Base-by-base conservation (phyloP, 768 basidiomycete genomes). In the Mycena pura region DNA sequence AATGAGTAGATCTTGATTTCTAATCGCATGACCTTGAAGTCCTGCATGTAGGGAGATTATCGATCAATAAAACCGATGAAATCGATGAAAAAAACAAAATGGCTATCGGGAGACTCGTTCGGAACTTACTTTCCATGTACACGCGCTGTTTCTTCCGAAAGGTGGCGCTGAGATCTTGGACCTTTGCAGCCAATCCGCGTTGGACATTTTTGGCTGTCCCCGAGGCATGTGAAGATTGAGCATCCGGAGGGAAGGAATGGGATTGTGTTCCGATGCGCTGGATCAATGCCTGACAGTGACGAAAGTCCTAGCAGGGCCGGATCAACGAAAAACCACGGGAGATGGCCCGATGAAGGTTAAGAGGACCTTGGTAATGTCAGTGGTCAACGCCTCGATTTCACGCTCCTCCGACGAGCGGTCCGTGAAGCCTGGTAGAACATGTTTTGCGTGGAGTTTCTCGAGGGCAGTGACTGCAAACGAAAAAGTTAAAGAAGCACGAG, bases 141-240 rank as follows among this genome's bases (percentile, higher is more conserved):
- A 96, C 92, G 60, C 94, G 89, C 77, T 99, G 97, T 80, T 96
- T 99, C 82, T 97, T 98, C 63, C 97, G 86, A 73, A 99, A 98
- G 13, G 88, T 81, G 21, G 90, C 91, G 69, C 94, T 96, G 51
- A 95, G 82, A 68, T 95, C 93, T 78, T 99, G 97, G 13, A 98
- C 87, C 74, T 95, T 95, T 34, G 92, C 94, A n/a, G 97, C 97
- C 52, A 99, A 86, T 21, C 89, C 95, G 39, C 95, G 87, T 74
- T 99, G 97, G 21, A 98, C 93, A 73, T 99, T 99, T 79, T 92
- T 92, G 31, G 93, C 91, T 1, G 95, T 86, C 38, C 87, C 79
- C 9, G 79, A 77, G 67, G 89, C 84, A 62, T 83, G 79, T 57
- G 82, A 63, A 73, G 79, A 69, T 40, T 74, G 66, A 54, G 76